Evolutionary conservation across 257 asterid genomes (phyloP).

Genomic region (Eucommia ulmoides): DNA sequence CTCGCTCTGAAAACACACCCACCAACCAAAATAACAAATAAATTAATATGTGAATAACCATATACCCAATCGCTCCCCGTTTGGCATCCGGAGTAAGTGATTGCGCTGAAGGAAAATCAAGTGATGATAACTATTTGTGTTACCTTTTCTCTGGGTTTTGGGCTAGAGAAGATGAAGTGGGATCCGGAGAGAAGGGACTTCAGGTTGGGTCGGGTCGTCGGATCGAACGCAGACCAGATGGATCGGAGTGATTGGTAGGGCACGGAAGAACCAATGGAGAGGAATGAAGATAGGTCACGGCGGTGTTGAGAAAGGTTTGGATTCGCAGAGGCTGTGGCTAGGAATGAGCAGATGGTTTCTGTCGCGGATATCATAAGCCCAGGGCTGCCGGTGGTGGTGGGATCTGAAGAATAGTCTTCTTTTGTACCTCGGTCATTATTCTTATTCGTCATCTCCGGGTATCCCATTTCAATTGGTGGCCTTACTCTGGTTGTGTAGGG

Average conservation of each 20-base stretch:
- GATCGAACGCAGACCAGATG: slow-evolving; percentile 51
- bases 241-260: slow-evolving; percentile 51
- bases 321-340: slow-evolving; percentile 33
- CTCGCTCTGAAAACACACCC: slow-evolving; percentile 34
- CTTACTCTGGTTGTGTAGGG: no score
- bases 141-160: slow-evolving; percentile 80
- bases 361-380: slow-evolving; percentile 46
- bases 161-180: slow-evolving; percentile 48
- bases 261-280: slow-evolving; percentile 26
- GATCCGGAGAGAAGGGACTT: slow-evolving; percentile 36
- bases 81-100: no score
- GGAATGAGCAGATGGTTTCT: slow-evolving; percentile 43
- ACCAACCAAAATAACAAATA: neutral
- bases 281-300: slow-evolving; percentile 44
- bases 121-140: no score
- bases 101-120: no score
- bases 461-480: no score
- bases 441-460: no score
- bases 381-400: slow-evolving; percentile 5
- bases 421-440: no score
- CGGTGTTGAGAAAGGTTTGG: slow-evolving; percentile 38
- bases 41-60: no score
- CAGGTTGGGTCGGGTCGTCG: slow-evolving; percentile 33
- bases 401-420: neutral
- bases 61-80: no score